Conservation (phyloP, 2,329 filamentous ascomycete species). For the Ophiocordyceps unilateralis region DNA sequence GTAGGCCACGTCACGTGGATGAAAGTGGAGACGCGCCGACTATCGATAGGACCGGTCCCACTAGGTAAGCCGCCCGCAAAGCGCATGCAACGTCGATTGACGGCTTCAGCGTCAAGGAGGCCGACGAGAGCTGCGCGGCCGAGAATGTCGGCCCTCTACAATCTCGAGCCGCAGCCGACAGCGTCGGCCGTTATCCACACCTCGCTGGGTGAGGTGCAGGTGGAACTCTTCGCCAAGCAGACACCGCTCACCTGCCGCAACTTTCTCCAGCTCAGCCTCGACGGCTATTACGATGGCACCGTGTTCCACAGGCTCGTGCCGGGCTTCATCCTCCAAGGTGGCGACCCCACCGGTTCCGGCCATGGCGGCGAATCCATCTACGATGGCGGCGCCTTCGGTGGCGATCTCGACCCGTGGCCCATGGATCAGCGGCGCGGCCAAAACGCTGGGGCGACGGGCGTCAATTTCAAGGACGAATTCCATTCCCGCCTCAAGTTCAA, state of each 20-base stretch:
- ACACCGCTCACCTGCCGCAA: constrained; percentile 82
- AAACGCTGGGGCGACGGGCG: constrained; percentile 40
- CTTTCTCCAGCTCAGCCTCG: constrained; percentile 86
- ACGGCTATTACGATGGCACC: constrained; percentile 88
- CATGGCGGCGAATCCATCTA: constrained; percentile 86
- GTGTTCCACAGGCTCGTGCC: constrained; percentile 88
- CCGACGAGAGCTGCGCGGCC: neutral
- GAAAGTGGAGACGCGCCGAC: too few relatives aligned
- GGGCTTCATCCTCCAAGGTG: constrained; percentile 85
- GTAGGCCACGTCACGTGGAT: too few relatives aligned
- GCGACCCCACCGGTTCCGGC: constrained; percentile 84
- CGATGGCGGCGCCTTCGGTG: constrained; percentile 62
- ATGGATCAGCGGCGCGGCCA: constrained; percentile 46
- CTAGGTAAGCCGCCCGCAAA: too few relatives aligned
- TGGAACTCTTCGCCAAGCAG: constrained; percentile 93
- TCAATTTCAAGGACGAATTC: constrained; percentile 67
- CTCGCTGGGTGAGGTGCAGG: constrained; percentile 69
- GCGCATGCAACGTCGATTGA: neutral
- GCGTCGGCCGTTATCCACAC: constrained; percentile 85
- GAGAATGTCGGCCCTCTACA: constrained; percentile 79
- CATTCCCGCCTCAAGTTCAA: constrained; percentile 90
- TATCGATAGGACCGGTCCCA: too few relatives aligned
- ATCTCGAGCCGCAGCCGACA: constrained; percentile 86
- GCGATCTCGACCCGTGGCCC: constrained; percentile 54
- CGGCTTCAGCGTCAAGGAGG: neutral